These are phyloP conservation scores for Aurinia saxatilis DNA, from an alignment of 345 rosid genomes.

Conservation along the genomic window DNA sequence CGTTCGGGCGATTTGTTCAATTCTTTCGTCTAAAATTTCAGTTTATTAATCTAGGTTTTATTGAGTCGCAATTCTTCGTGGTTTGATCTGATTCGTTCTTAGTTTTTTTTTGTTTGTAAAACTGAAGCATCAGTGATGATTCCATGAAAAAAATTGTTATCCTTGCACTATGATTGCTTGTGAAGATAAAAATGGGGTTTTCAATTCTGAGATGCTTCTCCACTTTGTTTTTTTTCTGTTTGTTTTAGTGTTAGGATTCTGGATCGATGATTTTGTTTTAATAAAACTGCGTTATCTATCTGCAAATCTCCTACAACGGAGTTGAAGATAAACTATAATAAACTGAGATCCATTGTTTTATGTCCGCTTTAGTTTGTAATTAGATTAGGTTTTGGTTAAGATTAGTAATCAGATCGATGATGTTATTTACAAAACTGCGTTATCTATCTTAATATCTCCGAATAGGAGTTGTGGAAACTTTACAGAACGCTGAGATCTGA, in stretches of 20 bases:
- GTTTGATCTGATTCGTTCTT: constrained; percentile 18
- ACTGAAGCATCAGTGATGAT: constrained; percentile 40
- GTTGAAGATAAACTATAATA: constrained; percentile 19
- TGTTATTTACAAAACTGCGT: constrained; percentile 19
- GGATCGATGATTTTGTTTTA: constrained; percentile 31
- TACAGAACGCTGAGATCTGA: constrained; percentile 31
- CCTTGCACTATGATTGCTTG: constrained; percentile 67
- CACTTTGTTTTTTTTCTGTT: not conserved
- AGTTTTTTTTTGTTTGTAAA: not conserved
- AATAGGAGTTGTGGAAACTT: constrained; percentile 21
- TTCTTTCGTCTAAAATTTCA: not conserved
- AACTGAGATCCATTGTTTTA: constrained; percentile 33
- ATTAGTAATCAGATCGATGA: constrained; percentile 21
- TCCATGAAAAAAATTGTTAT: constrained; percentile 38
- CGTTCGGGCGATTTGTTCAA: not conserved
- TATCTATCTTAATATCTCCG: constrained; percentile 24
- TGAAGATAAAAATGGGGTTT: constrained; percentile 51
- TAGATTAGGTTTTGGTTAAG: not conserved
- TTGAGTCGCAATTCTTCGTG: too few relatives aligned
- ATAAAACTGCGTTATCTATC: constrained; percentile 42
- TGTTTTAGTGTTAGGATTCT: not conserved
- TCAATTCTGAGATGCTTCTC: constrained; percentile 24
- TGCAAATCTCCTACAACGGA: constrained; percentile 25
- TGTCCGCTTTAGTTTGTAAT: not conserved
- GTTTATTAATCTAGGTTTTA: not conserved